These are phyloP conservation scores for Magnolia officinalis DNA, from an alignment of 164 flowering plant species.

Conservation along the genomic window DNA sequence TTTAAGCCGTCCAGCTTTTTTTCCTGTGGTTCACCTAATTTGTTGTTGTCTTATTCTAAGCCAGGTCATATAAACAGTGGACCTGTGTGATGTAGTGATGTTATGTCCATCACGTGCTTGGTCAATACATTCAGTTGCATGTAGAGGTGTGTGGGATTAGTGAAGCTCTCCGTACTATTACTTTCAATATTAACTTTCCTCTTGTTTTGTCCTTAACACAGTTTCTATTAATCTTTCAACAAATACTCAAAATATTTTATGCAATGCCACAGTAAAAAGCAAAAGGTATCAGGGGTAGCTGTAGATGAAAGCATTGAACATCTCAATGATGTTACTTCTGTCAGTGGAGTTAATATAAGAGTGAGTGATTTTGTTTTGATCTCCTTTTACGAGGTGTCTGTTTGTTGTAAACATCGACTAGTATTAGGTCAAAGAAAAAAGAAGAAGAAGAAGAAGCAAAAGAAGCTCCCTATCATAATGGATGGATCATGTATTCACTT, in stretches of 20 bases:
- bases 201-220: not conserved
- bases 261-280: slow-evolving; percentile 72
- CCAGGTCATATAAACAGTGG: too few species aligned
- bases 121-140: not conserved
- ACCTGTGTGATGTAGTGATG: not conserved
- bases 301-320: slow-evolving; percentile 91
- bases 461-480: not conserved
- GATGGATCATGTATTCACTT: not conserved
- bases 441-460: not conserved
- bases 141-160: not conserved
- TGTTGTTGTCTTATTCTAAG: too few species aligned
- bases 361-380: slow-evolving; percentile 32
- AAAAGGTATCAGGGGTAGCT: slow-evolving; percentile 73
- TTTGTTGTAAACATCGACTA: not conserved
- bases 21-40: too few species aligned
- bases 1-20: too few species aligned
- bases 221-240: too few species aligned
- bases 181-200: not conserved
- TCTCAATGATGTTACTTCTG: slow-evolving; percentile 98
- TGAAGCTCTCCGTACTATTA: not conserved
- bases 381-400: not conserved
- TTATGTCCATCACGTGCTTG: not conserved
- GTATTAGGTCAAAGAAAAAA: too few species aligned
- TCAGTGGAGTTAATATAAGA: slow-evolving; percentile 89
- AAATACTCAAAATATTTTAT: not conserved